phyloP scores from a whole-genome alignment of 179 eudicot species.

The Sideroxylon spinosum region DNA sequence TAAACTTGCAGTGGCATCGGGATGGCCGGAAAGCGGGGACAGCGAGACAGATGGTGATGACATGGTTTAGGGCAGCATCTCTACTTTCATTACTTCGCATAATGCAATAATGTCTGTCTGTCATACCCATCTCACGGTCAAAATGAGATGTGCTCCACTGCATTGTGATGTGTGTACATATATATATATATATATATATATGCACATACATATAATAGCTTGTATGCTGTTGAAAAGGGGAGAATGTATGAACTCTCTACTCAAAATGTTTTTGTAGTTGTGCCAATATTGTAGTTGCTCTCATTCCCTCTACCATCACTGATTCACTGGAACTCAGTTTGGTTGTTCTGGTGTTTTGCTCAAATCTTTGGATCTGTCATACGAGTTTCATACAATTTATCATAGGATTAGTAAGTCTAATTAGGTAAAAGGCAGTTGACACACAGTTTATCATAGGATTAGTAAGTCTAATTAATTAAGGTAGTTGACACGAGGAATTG shows the following conservation, averaged over 20 bases:
- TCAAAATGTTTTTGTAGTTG: neutral
- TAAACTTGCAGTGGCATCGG: conserved; percentile 30
- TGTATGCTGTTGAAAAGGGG: neutral
- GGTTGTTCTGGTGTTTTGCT: too few relatives aligned
- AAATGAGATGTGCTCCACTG: neutral
- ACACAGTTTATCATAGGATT: too few relatives aligned
- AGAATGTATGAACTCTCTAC: neutral
- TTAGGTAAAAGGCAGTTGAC: too few relatives aligned
- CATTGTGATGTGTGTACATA: neutral
- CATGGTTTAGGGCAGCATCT: conserved; percentile 26
- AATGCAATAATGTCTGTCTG: neutral
- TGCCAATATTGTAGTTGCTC: neutral
- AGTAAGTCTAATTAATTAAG: too few relatives aligned
- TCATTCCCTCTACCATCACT: neutral
- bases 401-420: too few relatives aligned
- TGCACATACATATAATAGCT: conserved; percentile 1
- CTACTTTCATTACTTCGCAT: neutral
- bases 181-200: too few relatives aligned
- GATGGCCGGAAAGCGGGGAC: conserved; percentile 29
- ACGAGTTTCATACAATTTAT: too few relatives aligned
- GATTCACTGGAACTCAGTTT: neutral
- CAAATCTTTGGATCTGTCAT: too few relatives aligned
- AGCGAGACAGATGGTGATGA: conserved; percentile 25
- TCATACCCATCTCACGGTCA: neutral
- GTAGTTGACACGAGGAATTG: too few relatives aligned